Base-by-base conservation (phyloP, 768 basidiomycete species). In the Imleria badia region DNA sequence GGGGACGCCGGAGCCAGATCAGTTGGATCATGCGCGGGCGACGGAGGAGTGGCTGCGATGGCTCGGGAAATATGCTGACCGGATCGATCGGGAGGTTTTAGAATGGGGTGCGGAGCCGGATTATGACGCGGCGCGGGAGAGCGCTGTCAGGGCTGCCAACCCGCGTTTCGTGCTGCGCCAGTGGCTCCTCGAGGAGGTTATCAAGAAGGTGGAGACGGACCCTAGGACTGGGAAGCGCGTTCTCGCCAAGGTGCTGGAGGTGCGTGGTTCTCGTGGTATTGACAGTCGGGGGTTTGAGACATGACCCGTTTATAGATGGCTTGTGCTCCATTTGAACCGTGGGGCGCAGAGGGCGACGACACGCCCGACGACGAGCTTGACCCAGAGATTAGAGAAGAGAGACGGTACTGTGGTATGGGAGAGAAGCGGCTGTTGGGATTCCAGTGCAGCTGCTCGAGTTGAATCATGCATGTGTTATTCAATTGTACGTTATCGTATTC, bases 151-250 rank as follows among this genome's bases (percentile, higher is more conserved):
- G 56, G 68, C 58, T 22, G 83, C 78, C 29, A 99, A 99, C 67
- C 97, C 97, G 17, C 78, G 94, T 34, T 98, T 99, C 71, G 85
- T 96, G 33, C 72, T 98, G 55, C 77, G 97, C 55, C 97, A 98
- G 72, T 98, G 97, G 97, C 75, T 98, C 10, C 77, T 99, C 33
- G 94, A 98, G 68, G 95, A 98, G 65, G 87, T 91, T 22, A 98
- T 98, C 66, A 71, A 73, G 57, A 81, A 81, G 59, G 81, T 93
- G 2, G 89, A 94, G 66, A 71, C 72, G 55, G 89, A 94, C 62
- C 66, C 75, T 11, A 74, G 76, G 20, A 80, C 73, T 54, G 89
- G 88, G 45, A 86, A 84, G 73, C 75, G 79, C 54, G 73, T 89
- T 3, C 73, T 98, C 47, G 84, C 84, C 13, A 91, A 92, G 71